phyloP scores from a whole-genome alignment of 257 asterid species.

The Leptodermis oblonga region DNA sequence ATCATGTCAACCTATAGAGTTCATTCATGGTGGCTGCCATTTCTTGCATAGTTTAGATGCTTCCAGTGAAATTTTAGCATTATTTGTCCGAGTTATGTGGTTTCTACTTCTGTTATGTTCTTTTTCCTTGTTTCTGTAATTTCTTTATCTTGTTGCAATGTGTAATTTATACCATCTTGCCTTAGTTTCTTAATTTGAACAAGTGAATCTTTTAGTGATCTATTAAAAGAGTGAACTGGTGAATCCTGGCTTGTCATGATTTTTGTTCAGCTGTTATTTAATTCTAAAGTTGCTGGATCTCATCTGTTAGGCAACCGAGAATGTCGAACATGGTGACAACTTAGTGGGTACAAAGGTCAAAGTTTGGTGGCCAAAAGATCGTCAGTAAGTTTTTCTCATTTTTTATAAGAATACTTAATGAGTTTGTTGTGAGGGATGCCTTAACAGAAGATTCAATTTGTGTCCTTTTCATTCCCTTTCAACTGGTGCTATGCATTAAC shows the following conservation, averaged over 20 bases:
- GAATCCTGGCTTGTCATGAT: not conserved
- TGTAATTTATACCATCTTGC: not conserved
- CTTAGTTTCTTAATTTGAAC: not conserved
- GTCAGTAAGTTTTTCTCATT: constrained; percentile 45
- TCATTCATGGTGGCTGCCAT: not conserved
- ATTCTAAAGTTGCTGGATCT: constrained; percentile 9
- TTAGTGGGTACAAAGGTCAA: constrained; percentile 73
- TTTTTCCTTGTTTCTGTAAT: not conserved
- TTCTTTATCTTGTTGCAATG: not conserved
- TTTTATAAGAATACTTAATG: not conserved
- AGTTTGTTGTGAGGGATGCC: not conserved
- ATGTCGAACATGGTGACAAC: constrained; percentile 37
- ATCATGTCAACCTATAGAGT: not conserved
- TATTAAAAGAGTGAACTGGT: not conserved
- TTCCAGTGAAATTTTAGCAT: not conserved
- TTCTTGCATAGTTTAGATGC: not conserved
- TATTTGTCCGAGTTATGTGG: not conserved
- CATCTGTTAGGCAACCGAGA: constrained; percentile 50
- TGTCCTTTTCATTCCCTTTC: not conserved
- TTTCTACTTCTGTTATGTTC: constrained; percentile 2
- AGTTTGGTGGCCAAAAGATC: constrained; percentile 94
- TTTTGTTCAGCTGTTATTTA: no score
- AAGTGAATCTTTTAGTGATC: not conserved
- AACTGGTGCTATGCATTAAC: not conserved
- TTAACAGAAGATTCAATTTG: not conserved